phyloP scores from a whole-genome alignment of 2,329 filamentous ascomycete species.

The Colletotrichum siamense region DNA sequence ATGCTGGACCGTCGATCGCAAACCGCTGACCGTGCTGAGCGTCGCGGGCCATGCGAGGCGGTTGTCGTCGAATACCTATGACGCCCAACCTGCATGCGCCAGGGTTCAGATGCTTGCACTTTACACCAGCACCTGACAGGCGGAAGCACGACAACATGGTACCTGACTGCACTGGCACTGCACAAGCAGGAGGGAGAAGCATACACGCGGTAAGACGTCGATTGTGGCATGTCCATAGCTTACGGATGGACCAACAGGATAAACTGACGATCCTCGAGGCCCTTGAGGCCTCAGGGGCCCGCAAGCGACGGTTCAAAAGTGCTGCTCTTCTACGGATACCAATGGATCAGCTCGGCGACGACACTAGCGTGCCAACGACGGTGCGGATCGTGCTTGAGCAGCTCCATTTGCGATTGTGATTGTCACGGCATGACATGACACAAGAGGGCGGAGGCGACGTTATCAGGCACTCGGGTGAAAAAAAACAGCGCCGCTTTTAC shows the following conservation, averaged over 20 bases:
- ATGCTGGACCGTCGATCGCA: too few relatives aligned
- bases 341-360: not conserved
- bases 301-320: not conserved
- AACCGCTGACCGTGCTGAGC: too few relatives aligned
- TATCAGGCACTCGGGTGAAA: not conserved
- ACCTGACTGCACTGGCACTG: not conserved
- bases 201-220: not conserved
- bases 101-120: not conserved
- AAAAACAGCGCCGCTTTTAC: too few relatives aligned
- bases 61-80: too few relatives aligned
- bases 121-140: not conserved
- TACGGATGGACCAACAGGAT: not conserved
- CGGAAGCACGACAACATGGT: not conserved
- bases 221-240: not conserved
- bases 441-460: not conserved
- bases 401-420: not conserved
- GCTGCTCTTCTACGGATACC: not conserved
- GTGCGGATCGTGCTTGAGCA: not conserved
- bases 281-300: not conserved
- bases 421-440: not conserved
- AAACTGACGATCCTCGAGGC: not conserved
- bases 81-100: too few relatives aligned
- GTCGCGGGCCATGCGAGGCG: too few relatives aligned
- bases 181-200: not conserved
- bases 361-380: not conserved